phyloP scores from a whole-genome alignment of 768 basidiomycete genomes.

The Tulasnella sp. region DNA sequence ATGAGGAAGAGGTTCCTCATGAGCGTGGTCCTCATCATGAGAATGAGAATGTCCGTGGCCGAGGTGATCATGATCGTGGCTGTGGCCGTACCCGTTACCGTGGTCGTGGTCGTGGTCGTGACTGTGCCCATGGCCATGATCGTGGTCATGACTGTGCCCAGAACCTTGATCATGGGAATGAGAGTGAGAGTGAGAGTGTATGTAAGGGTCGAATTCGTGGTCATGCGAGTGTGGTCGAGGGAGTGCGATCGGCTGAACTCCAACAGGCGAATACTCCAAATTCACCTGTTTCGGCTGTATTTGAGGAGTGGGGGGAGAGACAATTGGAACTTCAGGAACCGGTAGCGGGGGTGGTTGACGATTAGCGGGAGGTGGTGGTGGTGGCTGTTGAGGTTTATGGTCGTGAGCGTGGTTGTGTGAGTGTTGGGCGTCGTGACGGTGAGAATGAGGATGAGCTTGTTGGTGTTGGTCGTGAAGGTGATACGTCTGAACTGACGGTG shows the following conservation, averaged over 20 bases:
- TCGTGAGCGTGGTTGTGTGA: slow-evolving; percentile 2
- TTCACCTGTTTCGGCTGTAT: neutral
- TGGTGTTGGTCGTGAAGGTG: neutral
- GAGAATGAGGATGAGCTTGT: neutral
- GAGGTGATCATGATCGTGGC: neutral
- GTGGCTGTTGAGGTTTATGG: neutral
- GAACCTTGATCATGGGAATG: too few species aligned
- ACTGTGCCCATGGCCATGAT: neutral
- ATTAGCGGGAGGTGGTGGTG: neutral
- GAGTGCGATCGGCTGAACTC: neutral
- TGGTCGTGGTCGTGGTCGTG: neutral
- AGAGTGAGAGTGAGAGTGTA: neutral
- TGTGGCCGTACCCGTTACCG: neutral
- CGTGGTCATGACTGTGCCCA: neutral
- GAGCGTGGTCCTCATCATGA: slow-evolving; percentile 13
- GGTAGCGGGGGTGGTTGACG: neutral
- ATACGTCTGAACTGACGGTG: neutral
- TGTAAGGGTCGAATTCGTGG: neutral
- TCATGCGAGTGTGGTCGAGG: neutral
- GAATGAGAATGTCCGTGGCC: neutral
- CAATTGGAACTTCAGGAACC: neutral
- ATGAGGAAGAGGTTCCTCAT: slow-evolving; percentile 21
- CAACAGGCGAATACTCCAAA: neutral
- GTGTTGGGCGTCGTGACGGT: slow-evolving; percentile 10
- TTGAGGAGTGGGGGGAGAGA: neutral